Conservation (phyloP, 768 basidiomycete species). For the Gymnopilus dilepis region DNA sequence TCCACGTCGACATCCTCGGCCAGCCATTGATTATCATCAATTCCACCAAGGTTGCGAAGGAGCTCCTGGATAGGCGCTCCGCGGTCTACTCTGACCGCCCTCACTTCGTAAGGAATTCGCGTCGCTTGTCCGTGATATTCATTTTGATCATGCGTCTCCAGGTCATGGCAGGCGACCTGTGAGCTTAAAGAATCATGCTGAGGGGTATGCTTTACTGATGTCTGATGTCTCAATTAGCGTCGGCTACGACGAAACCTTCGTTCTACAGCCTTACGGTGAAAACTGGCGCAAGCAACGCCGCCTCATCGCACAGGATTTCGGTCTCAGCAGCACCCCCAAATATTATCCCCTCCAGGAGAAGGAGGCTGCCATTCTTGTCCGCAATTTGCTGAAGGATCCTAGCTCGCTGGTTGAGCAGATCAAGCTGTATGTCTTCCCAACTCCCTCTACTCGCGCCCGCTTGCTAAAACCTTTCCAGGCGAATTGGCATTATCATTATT, state of each 20-base stretch:
- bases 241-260: slow-evolving; percentile 47
- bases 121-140: background rate
- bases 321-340: slow-evolving; percentile 18
- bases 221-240: slow-evolving; percentile 22
- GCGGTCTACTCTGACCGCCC: slow-evolving; percentile 53
- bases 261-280: slow-evolving; percentile 44
- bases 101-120: slow-evolving; percentile 30
- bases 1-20: slow-evolving; percentile 45
- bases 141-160: background rate
- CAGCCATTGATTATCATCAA: slow-evolving; percentile 43
- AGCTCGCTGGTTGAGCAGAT: slow-evolving; percentile 37
- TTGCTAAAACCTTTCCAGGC: slow-evolving; percentile 29
- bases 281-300: slow-evolving; percentile 45
- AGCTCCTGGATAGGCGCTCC: slow-evolving; percentile 50
- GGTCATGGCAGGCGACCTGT: slow-evolving; percentile 25
- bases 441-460: background rate
- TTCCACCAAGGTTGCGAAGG: slow-evolving; percentile 40
- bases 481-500: slow-evolving; percentile 58
- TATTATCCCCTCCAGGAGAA: slow-evolving; percentile 27
- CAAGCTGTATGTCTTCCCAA: slow-evolving; percentile 20
- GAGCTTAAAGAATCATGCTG: background rate
- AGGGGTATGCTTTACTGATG: background rate
- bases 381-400: slow-evolving; percentile 28
- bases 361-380: slow-evolving; percentile 24
- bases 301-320: slow-evolving; percentile 27